Evolutionary conservation across 495 filamentous ascomycete species (phyloP).

Genomic region (Terfezia claveryi): DNA sequence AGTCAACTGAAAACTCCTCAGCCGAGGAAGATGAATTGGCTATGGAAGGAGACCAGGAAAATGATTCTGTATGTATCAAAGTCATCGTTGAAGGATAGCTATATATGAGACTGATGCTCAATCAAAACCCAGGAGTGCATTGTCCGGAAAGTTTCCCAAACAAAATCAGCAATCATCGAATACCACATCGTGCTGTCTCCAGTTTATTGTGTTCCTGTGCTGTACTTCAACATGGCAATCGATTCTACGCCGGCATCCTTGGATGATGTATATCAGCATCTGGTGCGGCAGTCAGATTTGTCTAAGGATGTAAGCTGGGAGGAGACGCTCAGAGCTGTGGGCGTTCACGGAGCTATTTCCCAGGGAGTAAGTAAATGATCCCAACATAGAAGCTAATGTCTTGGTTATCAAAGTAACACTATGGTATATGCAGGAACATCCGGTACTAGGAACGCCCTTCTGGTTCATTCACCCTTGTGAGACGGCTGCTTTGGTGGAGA

Average conservation of each 20-base stretch:
- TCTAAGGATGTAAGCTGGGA: not conserved
- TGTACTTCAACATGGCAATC: conserved; percentile 8
- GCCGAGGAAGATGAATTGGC: too few species aligned
- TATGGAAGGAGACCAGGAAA: too few species aligned
- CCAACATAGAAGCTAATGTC: not conserved
- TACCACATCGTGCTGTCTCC: conserved; percentile 11
- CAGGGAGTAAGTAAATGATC: conserved; percentile 1
- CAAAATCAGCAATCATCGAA: not conserved
- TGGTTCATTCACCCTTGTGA: conserved; percentile 14
- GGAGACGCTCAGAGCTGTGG: not conserved
- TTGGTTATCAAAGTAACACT: not conserved
- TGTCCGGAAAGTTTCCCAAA: too few species aligned
- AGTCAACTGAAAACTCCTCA: too few species aligned
- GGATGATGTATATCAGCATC: conserved; percentile 2
- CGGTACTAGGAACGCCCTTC: conserved; percentile 3
- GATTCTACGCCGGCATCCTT: not conserved
- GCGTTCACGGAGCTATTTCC: conserved; percentile 9
- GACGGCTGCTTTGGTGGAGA: conserved; percentile 8
- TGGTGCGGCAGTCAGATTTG: conserved; percentile 1
- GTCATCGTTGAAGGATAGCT: too few species aligned
- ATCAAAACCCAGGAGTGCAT: too few species aligned
- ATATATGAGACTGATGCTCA: too few species aligned
- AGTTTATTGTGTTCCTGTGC: conserved; percentile 5
- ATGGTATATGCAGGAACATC: conserved; percentile 2
- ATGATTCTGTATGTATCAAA: too few species aligned